Conservation (phyloP, 306 rosid genomes). For the Quercus variabilis region DNA sequence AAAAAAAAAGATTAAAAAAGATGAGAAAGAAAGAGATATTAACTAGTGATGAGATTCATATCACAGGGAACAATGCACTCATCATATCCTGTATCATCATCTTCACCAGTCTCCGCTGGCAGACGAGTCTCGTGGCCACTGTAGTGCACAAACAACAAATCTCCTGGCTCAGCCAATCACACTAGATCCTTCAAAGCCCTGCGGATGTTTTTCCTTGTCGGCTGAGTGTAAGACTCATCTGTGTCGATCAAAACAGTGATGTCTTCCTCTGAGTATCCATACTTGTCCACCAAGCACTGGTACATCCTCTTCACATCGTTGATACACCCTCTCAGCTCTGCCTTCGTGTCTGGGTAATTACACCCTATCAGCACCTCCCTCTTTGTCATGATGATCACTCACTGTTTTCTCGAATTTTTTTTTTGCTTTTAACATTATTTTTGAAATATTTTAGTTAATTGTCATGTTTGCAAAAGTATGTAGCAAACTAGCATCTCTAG, state of each 20-base stretch:
- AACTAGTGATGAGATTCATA: constrained; percentile 88
- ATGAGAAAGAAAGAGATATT: neutral
- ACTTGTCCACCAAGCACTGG: constrained; percentile 43
- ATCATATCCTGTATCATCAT: constrained; percentile 81
- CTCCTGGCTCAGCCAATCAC: constrained; percentile 53
- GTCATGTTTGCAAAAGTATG: too few relatives aligned
- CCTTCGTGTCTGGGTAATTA: constrained; percentile 75
- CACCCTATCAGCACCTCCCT: constrained; percentile 75
- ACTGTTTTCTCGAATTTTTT: too few relatives aligned
- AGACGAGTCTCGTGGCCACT: constrained; percentile 91
- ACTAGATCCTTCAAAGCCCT: constrained; percentile 43
- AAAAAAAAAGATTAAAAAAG: too few relatives aligned
- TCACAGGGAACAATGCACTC: constrained; percentile 89
- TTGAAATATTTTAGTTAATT: too few relatives aligned
- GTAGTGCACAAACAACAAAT: constrained; percentile 68
- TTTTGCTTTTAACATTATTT: too few relatives aligned
- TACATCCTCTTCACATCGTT: constrained; percentile 70
- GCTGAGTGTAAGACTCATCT: constrained; percentile 61
- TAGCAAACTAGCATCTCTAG: too few relatives aligned
- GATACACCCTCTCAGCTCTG: constrained; percentile 70
- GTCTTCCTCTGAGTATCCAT: constrained; percentile 49
- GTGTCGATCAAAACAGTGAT: constrained; percentile 69
- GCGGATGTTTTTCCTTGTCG: constrained; percentile 79
- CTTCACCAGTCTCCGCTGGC: constrained; percentile 86
- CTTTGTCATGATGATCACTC: constrained; percentile 43